phyloP scores from a whole-genome alignment of 768 basidiomycete genomes.

The Calocybe gangraenosa region DNA sequence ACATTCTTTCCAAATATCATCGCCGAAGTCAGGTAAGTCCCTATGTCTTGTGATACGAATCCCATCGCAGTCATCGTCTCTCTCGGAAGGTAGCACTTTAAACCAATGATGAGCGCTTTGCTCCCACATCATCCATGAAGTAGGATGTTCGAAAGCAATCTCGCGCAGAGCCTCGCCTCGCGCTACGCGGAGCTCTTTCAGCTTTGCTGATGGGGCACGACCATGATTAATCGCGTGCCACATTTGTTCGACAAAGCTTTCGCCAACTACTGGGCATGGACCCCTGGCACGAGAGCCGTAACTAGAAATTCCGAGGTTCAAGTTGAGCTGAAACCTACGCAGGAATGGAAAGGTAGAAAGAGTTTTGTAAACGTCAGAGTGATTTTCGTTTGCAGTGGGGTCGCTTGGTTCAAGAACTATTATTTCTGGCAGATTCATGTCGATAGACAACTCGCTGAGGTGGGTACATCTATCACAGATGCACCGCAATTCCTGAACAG shows the following conservation, averaged over 20 bases:
- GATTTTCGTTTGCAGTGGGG: not conserved
- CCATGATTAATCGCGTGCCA: not conserved
- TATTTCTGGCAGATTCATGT: not conserved
- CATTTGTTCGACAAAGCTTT: not conserved
- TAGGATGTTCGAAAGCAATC: not conserved
- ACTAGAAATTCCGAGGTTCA: not conserved
- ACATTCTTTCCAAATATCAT: slow-evolving; percentile 1
- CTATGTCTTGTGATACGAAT: not conserved
- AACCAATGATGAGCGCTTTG: not conserved
- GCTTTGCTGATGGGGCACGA: not conserved
- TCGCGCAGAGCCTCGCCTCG: not conserved
- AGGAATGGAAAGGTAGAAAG: not conserved
- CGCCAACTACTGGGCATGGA: not conserved
- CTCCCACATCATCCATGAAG: not conserved
- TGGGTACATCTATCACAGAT: not conserved
- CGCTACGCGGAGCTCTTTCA: not conserved
- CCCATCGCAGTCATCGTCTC: not conserved
- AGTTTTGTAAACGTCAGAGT: not conserved
- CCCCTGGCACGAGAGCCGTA: not conserved
- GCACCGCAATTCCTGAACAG: not conserved
- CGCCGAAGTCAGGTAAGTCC: not conserved
- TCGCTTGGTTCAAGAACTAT: not conserved
- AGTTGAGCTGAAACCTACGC: not conserved
- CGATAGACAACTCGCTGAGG: not conserved
- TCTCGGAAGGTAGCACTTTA: not conserved